Percentiles rank a stretch among this genome's conserved stretches.
These are phyloP conservation scores for Kwoniella sp. DNA, from an alignment of 768 basidiomycete genomes.

Conservation along the genomic window DNA sequence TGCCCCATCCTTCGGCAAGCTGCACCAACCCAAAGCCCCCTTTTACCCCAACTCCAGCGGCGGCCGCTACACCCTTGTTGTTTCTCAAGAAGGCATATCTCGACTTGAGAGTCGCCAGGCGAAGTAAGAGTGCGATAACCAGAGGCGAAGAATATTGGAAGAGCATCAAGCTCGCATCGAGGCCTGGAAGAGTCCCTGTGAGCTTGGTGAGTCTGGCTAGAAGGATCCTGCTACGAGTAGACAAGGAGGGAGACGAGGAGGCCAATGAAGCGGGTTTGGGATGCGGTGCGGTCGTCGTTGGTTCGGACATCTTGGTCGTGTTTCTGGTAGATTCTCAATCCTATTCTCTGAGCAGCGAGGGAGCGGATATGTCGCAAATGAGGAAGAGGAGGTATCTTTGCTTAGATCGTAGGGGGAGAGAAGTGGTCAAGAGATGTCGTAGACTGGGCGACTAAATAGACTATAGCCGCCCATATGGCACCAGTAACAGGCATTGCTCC, in stretches of 20 bases:
- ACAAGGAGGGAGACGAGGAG: not conserved
- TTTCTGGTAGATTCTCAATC: too few species aligned
- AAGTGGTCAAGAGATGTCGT: too few species aligned
- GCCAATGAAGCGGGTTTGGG: not conserved
- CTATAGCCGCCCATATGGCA: too few species aligned
- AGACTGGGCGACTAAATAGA: too few species aligned
- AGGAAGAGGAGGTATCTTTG: too few species aligned
- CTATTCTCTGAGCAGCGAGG: too few species aligned
- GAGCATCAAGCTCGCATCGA: constrained; percentile 53
- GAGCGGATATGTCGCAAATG: too few species aligned
- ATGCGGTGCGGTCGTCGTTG: not conserved
- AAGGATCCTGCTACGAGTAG: constrained; percentile 5
- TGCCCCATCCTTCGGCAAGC: constrained; percentile 38
- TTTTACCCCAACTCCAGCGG: not conserved
- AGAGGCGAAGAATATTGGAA: constrained; percentile 50
- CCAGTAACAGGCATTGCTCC: not conserved
- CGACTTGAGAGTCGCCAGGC: constrained; percentile 34
- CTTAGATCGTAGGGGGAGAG: too few species aligned
- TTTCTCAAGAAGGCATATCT: constrained; percentile 14
- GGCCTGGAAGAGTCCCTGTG: constrained; percentile 45
- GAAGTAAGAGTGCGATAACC: constrained; percentile 45
- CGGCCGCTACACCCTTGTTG: not conserved
- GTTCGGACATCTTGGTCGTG: constrained; percentile 1
- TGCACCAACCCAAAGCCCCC: constrained; percentile 26
- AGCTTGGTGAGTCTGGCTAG: constrained; percentile 34